Evolutionary conservation across 768 basidiomycete species (phyloP).

Genomic region (Clitopilus passeckerianus): DNA sequence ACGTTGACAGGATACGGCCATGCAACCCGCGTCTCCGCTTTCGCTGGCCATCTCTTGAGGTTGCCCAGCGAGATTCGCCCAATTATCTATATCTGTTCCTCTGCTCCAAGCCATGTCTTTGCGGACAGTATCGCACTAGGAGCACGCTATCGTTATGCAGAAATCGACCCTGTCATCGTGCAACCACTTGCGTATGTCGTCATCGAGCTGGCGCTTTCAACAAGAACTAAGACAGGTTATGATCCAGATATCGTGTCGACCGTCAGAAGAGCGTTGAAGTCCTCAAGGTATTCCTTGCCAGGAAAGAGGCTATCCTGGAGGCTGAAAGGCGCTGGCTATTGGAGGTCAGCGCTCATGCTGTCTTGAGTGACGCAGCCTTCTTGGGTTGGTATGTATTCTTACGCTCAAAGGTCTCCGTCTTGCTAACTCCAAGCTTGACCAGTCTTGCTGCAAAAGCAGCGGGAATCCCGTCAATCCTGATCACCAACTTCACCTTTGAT

Average conservation of each 20-base stretch:
- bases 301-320: slow-evolving; percentile 48
- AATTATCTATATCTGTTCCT: slow-evolving; percentile 62
- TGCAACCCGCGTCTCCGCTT: slow-evolving; percentile 77
- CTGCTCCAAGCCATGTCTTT: slow-evolving; percentile 71
- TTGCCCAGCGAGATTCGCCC: slow-evolving; percentile 35
- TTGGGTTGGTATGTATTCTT: slow-evolving; percentile 57
- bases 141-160: slow-evolving; percentile 62
- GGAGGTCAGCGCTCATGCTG: slow-evolving; percentile 45
- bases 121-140: slow-evolving; percentile 56
- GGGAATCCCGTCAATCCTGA: slow-evolving; percentile 62
- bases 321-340: slow-evolving; percentile 57
- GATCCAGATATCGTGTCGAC: slow-evolving; percentile 65
- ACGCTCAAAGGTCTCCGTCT: not conserved
- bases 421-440: not conserved
- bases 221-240: slow-evolving; percentile 2
- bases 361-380: slow-evolving; percentile 76
- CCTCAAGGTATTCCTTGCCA: slow-evolving; percentile 50
- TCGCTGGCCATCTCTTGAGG: slow-evolving; percentile 53
- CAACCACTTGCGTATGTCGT: slow-evolving; percentile 70
- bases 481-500: slow-evolving; percentile 85
- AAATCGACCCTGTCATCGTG: slow-evolving; percentile 77
- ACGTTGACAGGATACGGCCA: slow-evolving; percentile 67
- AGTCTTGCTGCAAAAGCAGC: slow-evolving; percentile 64
- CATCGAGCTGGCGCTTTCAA: not conserved
- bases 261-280: slow-evolving; percentile 63